phyloP scores from a whole-genome alignment of 352 stramenopile species.

The Thalassiosira livingstoniorum region DNA sequence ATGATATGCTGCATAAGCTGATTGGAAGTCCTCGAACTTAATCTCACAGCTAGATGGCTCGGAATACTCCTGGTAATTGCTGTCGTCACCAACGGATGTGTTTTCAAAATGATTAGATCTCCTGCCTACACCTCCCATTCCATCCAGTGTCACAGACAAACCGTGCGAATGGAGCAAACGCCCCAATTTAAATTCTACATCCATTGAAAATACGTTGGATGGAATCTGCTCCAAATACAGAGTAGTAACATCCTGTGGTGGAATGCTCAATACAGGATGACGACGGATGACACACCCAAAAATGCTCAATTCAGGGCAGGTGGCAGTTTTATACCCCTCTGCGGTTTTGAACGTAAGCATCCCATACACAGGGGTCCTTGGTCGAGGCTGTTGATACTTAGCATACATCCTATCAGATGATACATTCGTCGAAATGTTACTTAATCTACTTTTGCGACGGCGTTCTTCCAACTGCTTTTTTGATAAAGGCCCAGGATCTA shows the following conservation, averaged over 20 bases:
- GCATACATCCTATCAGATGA: slow-evolving; percentile 4
- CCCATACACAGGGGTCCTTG: slow-evolving; percentile 76
- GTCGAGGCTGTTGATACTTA: slow-evolving; percentile 47
- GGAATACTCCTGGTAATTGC: slow-evolving; percentile 33
- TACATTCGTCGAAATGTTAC: slow-evolving; percentile 24
- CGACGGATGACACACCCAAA: slow-evolving; percentile 82
- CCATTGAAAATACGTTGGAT: slow-evolving; percentile 44
- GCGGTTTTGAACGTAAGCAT: slow-evolving; percentile 69
- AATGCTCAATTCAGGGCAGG: slow-evolving; percentile 61
- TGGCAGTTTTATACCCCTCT: slow-evolving; percentile 58
- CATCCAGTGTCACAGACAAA: slow-evolving; percentile 69
- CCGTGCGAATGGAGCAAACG: slow-evolving; percentile 62
- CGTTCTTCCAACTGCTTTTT: slow-evolving; percentile 51
- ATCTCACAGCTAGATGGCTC: slow-evolving; percentile 67
- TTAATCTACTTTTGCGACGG: slow-evolving; percentile 57
- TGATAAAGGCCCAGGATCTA: slow-evolving; percentile 73
- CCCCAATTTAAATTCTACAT: slow-evolving; percentile 73
- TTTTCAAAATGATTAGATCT: slow-evolving; percentile 10
- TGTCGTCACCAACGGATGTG: neutral
- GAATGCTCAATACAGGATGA: slow-evolving; percentile 74
- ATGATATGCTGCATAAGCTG: slow-evolving; percentile 63
- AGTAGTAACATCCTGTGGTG: slow-evolving; percentile 58
- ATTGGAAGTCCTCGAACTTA: slow-evolving; percentile 72
- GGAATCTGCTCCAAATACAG: slow-evolving; percentile 77
- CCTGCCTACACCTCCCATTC: slow-evolving; percentile 34